Base-by-base conservation (phyloP, 495 filamentous ascomycete species). In the Lasiosphaeriaceae sp. region DNA sequence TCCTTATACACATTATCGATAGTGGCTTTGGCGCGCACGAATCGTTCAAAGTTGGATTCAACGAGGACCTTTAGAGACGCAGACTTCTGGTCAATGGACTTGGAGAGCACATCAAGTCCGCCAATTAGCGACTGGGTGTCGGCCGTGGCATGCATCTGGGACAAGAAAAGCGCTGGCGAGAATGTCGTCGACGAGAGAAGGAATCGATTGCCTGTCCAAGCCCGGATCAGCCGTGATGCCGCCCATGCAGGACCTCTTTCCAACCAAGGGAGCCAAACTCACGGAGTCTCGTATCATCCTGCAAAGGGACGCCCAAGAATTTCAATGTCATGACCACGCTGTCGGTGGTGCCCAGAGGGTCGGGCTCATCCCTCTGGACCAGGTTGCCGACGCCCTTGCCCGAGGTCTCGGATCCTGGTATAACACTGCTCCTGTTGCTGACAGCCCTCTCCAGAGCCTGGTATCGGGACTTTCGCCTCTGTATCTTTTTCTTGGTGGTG, bases 1-100 rank as follows among this genome's bases (percentile, higher is more conserved):
- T 97, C 95, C 35, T 83, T 92, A 71, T 98, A 98, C 37, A 98
- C 94, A 75, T 92, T 92, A 73, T 98, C 94, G 59, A 98, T 97
- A 7, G 92, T 97, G 3, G 90, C 88, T 68, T 98, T 98, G 7
- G 95, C 94, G 11, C 88, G 85, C 31, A 98, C 93, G 71, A 98
- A 98, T 31, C 92, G 86, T 73, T 98, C 95, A 65, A 98, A 98
- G 65, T 98, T 97, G 26, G 88, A 90, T 71, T 98, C 94, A 22
- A 98, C 94, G 3, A 98, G 80, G 1, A 95, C 88, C 69, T 98
- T 98, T 35, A 98, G 74, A 4, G 91, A 95, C 0, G 92, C 94
- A 1, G 92, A 96, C 66, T 98, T 98, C 67, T 97, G 90, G 62
- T 97, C 94, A 61, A 98, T 98, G 0, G 92, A 96, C 50, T 78